Conservation (phyloP, 805 yeast genomes). For the Suhomyces emberorum region DNA sequence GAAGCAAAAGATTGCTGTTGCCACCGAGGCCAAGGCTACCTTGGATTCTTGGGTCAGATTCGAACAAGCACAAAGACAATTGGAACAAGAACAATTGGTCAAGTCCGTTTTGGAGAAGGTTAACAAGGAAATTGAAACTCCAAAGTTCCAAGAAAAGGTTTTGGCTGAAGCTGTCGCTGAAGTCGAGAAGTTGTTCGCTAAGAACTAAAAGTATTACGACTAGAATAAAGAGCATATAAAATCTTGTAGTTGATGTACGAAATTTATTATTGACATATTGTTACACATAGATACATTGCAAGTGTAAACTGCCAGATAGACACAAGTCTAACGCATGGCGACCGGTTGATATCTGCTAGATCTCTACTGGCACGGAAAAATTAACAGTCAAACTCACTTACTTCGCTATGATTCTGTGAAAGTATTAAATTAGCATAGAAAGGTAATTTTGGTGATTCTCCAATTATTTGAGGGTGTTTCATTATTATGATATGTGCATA, state of each 20-base stretch:
- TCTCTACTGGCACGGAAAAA: too few species aligned
- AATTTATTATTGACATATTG: too few species aligned
- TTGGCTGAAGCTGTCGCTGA: slow-evolving; percentile 90
- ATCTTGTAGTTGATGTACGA: neutral
- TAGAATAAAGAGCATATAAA: neutral
- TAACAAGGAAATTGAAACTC: slow-evolving; percentile 74
- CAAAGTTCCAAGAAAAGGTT: slow-evolving; percentile 91
- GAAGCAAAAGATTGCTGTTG: slow-evolving; percentile 85
- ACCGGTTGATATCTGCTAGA: too few species aligned
- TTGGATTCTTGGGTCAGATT: slow-evolving; percentile 99
- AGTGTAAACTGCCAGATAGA: too few species aligned
- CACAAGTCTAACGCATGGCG: too few species aligned
- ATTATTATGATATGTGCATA: too few species aligned
- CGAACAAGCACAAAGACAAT: slow-evolving; percentile 93
- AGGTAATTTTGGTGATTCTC: too few species aligned
- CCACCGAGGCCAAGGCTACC: slow-evolving; percentile 88
- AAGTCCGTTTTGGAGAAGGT: slow-evolving; percentile 84
- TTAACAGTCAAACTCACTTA: too few species aligned
- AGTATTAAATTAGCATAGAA: too few species aligned
- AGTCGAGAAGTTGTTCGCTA: slow-evolving; percentile 78
- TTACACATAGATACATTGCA: too few species aligned
- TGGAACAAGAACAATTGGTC: slow-evolving; percentile 91
- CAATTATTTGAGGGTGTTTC: too few species aligned
- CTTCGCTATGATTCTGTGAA: too few species aligned
- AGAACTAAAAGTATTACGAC: slow-evolving; percentile 22